Evolutionary conservation across 2,329 filamentous ascomycete genomes (phyloP), one percentile per base, ranked within the genome.

Genomic region (Cladophialophora chaetospira): DNA sequence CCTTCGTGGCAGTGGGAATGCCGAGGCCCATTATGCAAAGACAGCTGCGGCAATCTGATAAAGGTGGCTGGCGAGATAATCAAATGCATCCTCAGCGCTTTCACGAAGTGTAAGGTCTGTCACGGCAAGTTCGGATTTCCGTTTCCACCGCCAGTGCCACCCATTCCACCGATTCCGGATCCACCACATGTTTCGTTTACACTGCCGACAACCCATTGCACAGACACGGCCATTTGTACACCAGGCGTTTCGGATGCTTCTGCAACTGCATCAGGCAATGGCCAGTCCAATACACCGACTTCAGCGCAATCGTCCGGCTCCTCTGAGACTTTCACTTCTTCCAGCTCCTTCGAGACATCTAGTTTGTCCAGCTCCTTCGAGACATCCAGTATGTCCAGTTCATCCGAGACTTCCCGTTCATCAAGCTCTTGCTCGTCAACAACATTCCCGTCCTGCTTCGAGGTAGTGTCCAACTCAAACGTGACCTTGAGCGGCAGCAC

Each of bases 1-100:
- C 53, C 53, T 2, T 51, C 40, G 15, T 56, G 29, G 35, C 19
- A 29, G 13, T 56, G 53, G 53, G 36, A 45, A 38, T 56, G 53
- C 28, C 4, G 38, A 9, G 53, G 53, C 17, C 42, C 47, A 35
- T 21, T 56, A 38, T 51, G 52, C 44, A 25, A 48, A 19, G 45
- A 35, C 19, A 26, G 26, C 15, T 48, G 44, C 31, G 48, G 21
- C 13, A 38, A 43, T 28, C 21, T 33, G n/a, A 33, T 45, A n/a
- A 21, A 45, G 19, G 29, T 38, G 29, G 40, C 23, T 4, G 23
- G 6, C 6, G 15, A 38, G 8, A 26, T 50, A 10, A 3, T 50
- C 25, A 23, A 38, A 21, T 56, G 53, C 40, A 17, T 56, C 23
- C 26, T 51, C 31, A 26, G 42, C 2, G 31, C 46, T 19, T 26